Evolutionary conservation across 192 early-diverging fungal species (phyloP).

Genomic region (Physocladia obscura): DNA sequence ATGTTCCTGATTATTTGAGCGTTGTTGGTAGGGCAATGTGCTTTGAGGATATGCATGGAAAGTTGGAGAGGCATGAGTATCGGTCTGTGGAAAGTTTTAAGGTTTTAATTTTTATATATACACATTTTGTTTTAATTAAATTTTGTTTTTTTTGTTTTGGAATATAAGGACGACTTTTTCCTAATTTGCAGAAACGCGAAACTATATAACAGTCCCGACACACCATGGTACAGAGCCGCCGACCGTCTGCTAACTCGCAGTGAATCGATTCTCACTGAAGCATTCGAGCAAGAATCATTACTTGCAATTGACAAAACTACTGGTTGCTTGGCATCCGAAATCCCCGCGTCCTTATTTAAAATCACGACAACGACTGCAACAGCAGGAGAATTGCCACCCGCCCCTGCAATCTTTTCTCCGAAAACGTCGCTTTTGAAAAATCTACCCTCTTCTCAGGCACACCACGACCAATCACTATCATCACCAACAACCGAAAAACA

Average conservation of each 20-base stretch:
- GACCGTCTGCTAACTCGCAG: conserved; percentile 45
- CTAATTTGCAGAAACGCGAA: conserved; percentile 74
- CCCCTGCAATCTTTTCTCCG: too few species aligned
- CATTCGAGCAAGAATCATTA: conserved; percentile 8
- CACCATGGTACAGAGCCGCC: conserved; percentile 68
- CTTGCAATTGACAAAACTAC: conserved; percentile 32
- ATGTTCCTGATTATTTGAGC: conserved; percentile 74
- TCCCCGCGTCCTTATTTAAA: conserved; percentile 14
- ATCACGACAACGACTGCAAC: too few species aligned
- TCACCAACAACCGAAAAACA: neutral
- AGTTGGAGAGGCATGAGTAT: conserved; percentile 61
- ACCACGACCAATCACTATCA: conserved; percentile 4
- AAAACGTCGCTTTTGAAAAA: too few species aligned
- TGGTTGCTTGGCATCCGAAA: conserved; percentile 23
- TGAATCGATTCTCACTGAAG: conserved; percentile 3
- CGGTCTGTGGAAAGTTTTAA: conserved; percentile 57
- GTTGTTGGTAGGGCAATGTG: conserved; percentile 77
- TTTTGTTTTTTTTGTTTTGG: too few species aligned
- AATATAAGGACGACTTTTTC: conserved; percentile 68
- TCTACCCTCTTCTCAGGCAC: conserved; percentile 19
- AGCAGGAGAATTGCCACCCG: too few species aligned
- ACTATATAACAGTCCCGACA: conserved; percentile 74
- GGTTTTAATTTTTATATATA: conserved; percentile 33
- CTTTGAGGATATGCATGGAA: conserved; percentile 63
- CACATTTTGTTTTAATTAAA: neutral